Conservation (phyloP, 805 yeast genomes). For the Maudiozyma barnettii region DNA sequence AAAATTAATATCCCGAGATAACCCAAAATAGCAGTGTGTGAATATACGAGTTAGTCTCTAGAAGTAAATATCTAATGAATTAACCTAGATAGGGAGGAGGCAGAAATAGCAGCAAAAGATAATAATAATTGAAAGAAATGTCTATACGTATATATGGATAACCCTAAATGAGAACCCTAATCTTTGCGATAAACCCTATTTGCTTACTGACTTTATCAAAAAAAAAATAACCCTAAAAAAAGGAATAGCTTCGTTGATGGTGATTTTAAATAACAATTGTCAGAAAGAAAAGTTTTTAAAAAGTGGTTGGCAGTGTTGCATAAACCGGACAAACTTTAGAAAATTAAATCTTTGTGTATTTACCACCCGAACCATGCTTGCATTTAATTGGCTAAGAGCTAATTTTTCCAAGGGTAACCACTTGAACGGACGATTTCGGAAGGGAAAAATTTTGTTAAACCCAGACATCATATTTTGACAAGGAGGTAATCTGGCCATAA, state of each 20-base stretch:
- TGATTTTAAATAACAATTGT: neutral
- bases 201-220: neutral
- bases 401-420: constrained; percentile 7
- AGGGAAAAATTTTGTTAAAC: neutral
- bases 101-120: neutral
- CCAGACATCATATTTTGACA: neutral
- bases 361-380: constrained; percentile 2
- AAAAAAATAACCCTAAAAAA: constrained; percentile 1
- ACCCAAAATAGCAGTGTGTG: too few relatives aligned
- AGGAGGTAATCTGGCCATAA: neutral
- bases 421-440: neutral
- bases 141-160: neutral
- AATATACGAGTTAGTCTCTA: too few relatives aligned
- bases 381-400: constrained; percentile 18
- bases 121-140: neutral
- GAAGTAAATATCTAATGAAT: neutral
- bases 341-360: constrained; percentile 8
- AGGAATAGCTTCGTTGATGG: constrained; percentile 1
- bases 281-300: neutral
- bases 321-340: constrained; percentile 3
- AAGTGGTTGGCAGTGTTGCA: constrained; percentile 4
- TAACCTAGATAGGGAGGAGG: neutral
- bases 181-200: neutral
- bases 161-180: constrained; percentile 1
- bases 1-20: too few relatives aligned